Conservation (phyloP, 2,329 filamentous ascomycete genomes). For the Cladosporium sp. region DNA sequence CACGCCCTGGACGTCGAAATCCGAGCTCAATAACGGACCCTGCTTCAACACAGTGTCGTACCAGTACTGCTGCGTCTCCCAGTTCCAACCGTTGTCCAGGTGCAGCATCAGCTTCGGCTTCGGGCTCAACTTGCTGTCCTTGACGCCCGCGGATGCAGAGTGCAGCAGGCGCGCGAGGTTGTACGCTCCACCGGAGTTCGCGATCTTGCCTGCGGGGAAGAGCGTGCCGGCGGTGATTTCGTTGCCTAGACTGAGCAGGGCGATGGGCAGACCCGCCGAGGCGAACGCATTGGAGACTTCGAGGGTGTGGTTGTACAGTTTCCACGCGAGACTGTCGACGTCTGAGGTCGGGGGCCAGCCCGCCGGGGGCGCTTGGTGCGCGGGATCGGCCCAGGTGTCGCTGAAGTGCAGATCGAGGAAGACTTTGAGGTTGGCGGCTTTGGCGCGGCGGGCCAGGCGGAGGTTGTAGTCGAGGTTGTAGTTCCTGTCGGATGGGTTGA, state of each 20-base stretch:
- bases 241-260: conserved; percentile 44
- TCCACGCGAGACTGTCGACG: conserved; percentile 36
- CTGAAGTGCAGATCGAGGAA: conserved; percentile 42
- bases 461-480: conserved; percentile 40
- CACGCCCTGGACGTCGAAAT: conserved; percentile 36
- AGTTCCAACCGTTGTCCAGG: conserved; percentile 39
- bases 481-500: conserved; percentile 33
- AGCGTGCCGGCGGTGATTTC: conserved; percentile 42
- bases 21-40: conserved; percentile 29
- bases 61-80: conserved; percentile 34
- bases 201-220: conserved; percentile 38
- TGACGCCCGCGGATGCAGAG: conserved; percentile 34
- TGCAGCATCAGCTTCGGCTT: conserved; percentile 38
- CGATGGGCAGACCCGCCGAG: conserved; percentile 41
- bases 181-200: conserved; percentile 32
- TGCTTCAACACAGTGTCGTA: conserved; percentile 34
- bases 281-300: conserved; percentile 45
- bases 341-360: conserved; percentile 34
- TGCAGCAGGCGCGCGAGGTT: conserved; percentile 40
- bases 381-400: conserved; percentile 42
- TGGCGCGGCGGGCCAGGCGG: conserved; percentile 38
- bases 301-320: conserved; percentile 38
- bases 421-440: conserved; percentile 34
- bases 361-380: conserved; percentile 36
- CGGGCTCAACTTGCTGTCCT: conserved; percentile 29